Evolutionary conservation across 768 basidiomycete species (phyloP).

Genomic region (Gyrodon lividus): DNA sequence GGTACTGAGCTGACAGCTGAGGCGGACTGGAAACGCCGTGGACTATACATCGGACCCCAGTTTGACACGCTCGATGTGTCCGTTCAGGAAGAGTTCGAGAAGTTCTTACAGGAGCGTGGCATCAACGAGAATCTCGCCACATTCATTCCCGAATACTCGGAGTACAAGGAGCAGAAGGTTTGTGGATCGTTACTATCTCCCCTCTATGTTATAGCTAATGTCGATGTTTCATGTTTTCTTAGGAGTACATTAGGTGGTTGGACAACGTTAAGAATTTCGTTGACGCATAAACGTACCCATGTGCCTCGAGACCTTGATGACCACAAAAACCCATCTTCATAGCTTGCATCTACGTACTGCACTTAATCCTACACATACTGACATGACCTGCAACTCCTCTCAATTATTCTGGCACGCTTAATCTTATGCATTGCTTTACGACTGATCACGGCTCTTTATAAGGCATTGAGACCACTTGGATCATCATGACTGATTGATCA

Average conservation of each 20-base stretch:
- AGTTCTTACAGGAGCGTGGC: conserved; percentile 86
- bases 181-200: conserved; percentile 21
- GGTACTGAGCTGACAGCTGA: conserved; percentile 82
- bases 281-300: conserved; percentile 45
- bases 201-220: conserved; percentile 1
- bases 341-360: conserved; percentile 3
- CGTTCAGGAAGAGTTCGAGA: conserved; percentile 91
- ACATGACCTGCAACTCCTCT: conserved; percentile 25
- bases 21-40: conserved; percentile 91
- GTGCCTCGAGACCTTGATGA: not conserved
- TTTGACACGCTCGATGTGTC: conserved; percentile 87
- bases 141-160: conserved; percentile 87
- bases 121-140: conserved; percentile 78
- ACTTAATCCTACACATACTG: conserved; percentile 8
- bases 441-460: too few relatives aligned
- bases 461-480: too few relatives aligned
- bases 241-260: conserved; percentile 95
- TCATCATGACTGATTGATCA: too few relatives aligned
- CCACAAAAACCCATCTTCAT: not conserved
- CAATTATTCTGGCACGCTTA: conserved; percentile 2
- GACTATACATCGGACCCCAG: conserved; percentile 90
- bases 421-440: not conserved
- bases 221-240: conserved; percentile 11
- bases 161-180: conserved; percentile 92
- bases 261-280: conserved; percentile 79